Conservation (phyloP, 169 alveolate genomes). For the Cryptosporidium ryanae region DNA sequence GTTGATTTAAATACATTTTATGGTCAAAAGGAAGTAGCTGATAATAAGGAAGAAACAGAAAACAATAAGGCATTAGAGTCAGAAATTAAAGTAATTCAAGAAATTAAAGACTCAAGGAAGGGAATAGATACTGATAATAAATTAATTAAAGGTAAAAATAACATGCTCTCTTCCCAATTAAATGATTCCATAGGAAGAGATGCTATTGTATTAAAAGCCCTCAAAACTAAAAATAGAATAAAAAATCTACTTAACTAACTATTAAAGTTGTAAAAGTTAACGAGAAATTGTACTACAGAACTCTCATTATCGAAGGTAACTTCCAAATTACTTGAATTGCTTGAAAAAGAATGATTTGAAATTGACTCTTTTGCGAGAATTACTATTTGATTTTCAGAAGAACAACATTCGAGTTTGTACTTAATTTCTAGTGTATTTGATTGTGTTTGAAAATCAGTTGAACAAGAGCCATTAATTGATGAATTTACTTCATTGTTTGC, state of each 20-base stretch:
- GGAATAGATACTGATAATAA: not conserved
- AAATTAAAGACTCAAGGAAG: not conserved
- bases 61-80: not conserved
- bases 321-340: conserved; percentile 24
- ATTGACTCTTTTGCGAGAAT: conserved; percentile 18
- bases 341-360: conserved; percentile 16
- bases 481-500: conserved; percentile 7
- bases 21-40: not conserved
- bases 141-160: not conserved
- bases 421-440: conserved; percentile 17
- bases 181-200: conserved; percentile 66
- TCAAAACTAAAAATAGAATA: conserved; percentile 57
- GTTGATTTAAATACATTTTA: conserved; percentile 12
- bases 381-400: not conserved
- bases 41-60: not conserved
- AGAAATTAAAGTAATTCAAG: not conserved
- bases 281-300: conserved; percentile 24
- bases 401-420: conserved; percentile 60
- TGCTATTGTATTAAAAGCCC: conserved; percentile 59
- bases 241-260: conserved; percentile 48
- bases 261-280: conserved; percentile 18
- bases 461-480: not conserved
- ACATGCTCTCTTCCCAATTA: not conserved
- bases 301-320: conserved; percentile 28
- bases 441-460: conserved; percentile 9